phyloP scores from a whole-genome alignment of 148 eudicot species.

The Silene latifolia region DNA sequence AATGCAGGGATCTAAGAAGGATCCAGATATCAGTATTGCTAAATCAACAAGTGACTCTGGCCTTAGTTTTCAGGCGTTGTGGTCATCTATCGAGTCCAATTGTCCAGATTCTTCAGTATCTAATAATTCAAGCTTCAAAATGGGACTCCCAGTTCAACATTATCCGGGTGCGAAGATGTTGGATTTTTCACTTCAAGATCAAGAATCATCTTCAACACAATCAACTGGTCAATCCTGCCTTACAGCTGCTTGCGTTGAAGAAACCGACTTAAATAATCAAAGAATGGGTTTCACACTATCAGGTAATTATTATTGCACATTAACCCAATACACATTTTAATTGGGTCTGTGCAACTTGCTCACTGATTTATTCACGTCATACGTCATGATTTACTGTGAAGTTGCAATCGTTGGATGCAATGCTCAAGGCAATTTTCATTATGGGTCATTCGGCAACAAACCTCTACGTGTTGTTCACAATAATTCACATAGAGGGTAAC shows the following conservation, averaged over 20 bases:
- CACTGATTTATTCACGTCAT: not conserved
- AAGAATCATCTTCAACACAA: conserved; percentile 67
- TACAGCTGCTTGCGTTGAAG: conserved; percentile 36
- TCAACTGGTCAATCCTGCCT: conserved; percentile 57
- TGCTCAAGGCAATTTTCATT: too few species aligned
- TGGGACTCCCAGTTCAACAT: conserved; percentile 35
- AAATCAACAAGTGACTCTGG: conserved; percentile 28
- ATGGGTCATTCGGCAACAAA: too few species aligned
- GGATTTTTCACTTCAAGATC: conserved; percentile 52
- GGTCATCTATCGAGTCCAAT: conserved; percentile 35
- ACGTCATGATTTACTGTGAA: not conserved
- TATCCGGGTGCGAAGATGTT: conserved; percentile 32
- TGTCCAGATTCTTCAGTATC: conserved; percentile 32
- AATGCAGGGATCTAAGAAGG: conserved; percentile 41
- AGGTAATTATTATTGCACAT: conserved; percentile 26
- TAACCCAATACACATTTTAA: not conserved
- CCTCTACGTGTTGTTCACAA: too few species aligned
- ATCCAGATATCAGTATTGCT: conserved; percentile 24
- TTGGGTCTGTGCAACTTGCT: conserved; percentile 4
- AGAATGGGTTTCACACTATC: conserved; percentile 29
- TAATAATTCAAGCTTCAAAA: conserved; percentile 38
- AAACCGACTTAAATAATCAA: conserved; percentile 31
- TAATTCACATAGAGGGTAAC: too few species aligned
- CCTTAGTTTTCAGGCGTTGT: conserved; percentile 25
- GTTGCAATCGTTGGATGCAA: too few species aligned